Base-by-base conservation (phyloP, 176 grass and related monocot species). In the Paspalum vaginatum region DNA sequence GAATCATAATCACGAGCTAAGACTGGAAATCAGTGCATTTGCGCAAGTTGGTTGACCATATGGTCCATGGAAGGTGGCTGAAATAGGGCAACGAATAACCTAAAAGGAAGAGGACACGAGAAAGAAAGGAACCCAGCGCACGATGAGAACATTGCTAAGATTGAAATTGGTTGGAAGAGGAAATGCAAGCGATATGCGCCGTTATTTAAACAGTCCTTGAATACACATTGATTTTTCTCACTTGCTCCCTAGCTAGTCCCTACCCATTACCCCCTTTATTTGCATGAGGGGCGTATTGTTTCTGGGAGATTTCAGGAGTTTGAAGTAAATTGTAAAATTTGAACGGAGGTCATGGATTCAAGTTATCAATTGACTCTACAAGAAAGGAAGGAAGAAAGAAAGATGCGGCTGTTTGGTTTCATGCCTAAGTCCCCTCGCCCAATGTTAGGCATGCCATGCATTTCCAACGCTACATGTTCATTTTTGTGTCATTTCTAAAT, bases 31-130 rank as follows among this genome's bases (percentile, higher is more conserved):
- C 26, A 24, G 9, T 43, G 47, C 84, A 58, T 68, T 84, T 76
- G 40, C 0, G 40, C 42, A 80, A 80, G 60, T 75, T 86, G 59
- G 84, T 86, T 74, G 69, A 80, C 84, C 59, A 80, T 18, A 80
- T 18, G 38, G 45, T 53, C 68, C 40, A 59, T 49, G 38, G 10
- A 53, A 68, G 50, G 11, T 24, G 18, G 50, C 27, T 63, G 27
- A 27, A 60, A 80, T 16, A 61, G 43, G 26, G 26, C 42, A 78
- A 50, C 26, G 18, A 61, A 77, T 60, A 66, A 75, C 21, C 0
- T 38, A 27, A 59, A 61, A 81, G 42, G 16, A 3, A 15, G 3
- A 77, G 7, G 26, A 5, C 40, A 71, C 38, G 1, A 26, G 42
- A 71, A 44, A 57, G 61, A 45, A 53, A 75, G 22, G 4, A 45